These are phyloP conservation scores for Fraxinus platypoda DNA, from an alignment of 305 asterid genomes.

Conservation along the genomic window DNA sequence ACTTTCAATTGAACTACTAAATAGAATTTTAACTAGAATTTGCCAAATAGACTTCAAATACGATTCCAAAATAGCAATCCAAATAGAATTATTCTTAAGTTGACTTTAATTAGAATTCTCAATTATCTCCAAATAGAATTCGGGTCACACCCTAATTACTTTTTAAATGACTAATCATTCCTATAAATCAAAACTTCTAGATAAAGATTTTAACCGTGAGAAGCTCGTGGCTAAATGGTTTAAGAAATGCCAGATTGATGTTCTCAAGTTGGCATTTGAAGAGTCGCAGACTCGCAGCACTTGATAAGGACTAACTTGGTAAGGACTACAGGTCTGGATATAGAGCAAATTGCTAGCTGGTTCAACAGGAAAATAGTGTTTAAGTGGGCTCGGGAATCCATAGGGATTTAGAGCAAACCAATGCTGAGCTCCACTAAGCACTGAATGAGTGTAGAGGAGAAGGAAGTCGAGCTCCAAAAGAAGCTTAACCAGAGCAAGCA, in stretches of 20 bases:
- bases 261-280: conserved; percentile 13
- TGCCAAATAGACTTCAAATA: too few species aligned
- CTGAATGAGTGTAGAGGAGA: neutral
- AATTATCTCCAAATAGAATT: too few species aligned
- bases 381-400: neutral
- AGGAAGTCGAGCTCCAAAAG: neutral
- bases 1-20: too few species aligned
- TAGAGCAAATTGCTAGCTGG: neutral
- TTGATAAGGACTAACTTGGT: neutral
- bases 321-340: neutral
- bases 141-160: neutral
- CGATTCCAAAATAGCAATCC: too few species aligned
- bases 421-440: conserved; percentile 6
- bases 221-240: conserved; percentile 11
- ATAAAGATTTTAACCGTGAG: neutral
- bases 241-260: neutral
- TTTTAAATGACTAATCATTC: neutral
- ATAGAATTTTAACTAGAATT: too few species aligned
- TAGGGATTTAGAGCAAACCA: neutral
- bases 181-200: neutral
- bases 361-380: neutral
- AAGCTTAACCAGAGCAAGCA: conserved; percentile 7
- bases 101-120: too few species aligned
- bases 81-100: too few species aligned
- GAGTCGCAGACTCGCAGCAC: neutral